Percentiles rank a stretch among this genome's conserved stretches.
Evolutionary conservation across 805 yeast genomes (phyloP).

Genomic region (Hanseniaspora vineae): DNA sequence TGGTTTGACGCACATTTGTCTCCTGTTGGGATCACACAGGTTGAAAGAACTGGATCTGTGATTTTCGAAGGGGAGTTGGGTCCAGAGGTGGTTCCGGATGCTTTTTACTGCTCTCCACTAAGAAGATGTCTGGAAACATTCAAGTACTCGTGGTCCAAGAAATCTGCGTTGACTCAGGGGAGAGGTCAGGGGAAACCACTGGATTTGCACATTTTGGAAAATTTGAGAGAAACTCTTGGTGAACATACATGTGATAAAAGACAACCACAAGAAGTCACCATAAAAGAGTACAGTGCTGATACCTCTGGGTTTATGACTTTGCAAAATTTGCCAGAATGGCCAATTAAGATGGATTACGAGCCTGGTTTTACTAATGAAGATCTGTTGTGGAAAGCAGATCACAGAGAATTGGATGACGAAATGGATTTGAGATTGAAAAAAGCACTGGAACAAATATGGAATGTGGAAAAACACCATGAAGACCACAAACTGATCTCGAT

Average conservation of each 20-base stretch:
- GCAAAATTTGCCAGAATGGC: neutral
- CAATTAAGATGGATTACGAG: conserved; percentile 25
- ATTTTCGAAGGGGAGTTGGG: conserved; percentile 14
- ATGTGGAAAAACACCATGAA: conserved; percentile 7
- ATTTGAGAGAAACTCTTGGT: conserved; percentile 50
- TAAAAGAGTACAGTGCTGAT: conserved; percentile 17
- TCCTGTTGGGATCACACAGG: conserved; percentile 42
- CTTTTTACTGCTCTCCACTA: conserved; percentile 49
- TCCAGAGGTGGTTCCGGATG: conserved; percentile 44
- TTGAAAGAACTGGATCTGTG: conserved; percentile 28
- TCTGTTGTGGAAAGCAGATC: conserved; percentile 28
- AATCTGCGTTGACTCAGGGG: conserved; percentile 34
- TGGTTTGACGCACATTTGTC: conserved; percentile 47
- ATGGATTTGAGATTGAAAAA: conserved; percentile 36
- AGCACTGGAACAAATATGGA: conserved; percentile 27
- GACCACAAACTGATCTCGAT: conserved; percentile 26
- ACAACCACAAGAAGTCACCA: conserved; percentile 23
- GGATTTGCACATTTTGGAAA: conserved; percentile 27
- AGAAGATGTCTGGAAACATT: conserved; percentile 50
- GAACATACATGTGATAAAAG: conserved; percentile 49
- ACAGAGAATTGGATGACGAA: conserved; percentile 36
- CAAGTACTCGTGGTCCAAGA: conserved; percentile 42
- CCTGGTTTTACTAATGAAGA: conserved; percentile 40
- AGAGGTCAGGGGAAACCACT: conserved; percentile 18
- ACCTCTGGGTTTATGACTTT: conserved; percentile 4